These are phyloP conservation scores for Psilocybe cubensis DNA, from an alignment of 768 basidiomycete genomes.

Conservation along the genomic window DNA sequence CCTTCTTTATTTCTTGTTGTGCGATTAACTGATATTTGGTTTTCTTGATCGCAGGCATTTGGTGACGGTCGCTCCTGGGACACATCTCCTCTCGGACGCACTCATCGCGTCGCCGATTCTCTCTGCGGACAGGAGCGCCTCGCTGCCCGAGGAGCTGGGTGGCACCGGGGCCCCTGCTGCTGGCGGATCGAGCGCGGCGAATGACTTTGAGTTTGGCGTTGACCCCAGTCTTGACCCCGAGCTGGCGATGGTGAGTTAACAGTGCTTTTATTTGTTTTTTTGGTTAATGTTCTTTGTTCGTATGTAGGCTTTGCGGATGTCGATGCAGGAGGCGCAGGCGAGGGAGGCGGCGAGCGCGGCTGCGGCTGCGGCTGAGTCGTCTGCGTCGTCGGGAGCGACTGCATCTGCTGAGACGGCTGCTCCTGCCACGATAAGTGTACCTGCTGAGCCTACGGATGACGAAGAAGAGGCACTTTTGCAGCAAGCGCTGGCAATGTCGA, in stretches of 20 bases:
- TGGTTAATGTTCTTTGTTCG: not conserved
- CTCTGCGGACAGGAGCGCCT: conserved; percentile 69
- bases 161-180: conserved; percentile 46
- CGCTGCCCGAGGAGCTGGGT: conserved; percentile 68
- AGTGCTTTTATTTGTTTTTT: not conserved
- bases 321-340: conserved; percentile 92
- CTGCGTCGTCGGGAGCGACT: conserved; percentile 30
- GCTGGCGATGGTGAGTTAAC: conserved; percentile 81
- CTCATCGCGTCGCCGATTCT: conserved; percentile 84
- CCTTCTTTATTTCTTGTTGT: not conserved
- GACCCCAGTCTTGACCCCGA: conserved; percentile 97
- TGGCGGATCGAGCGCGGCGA: conserved; percentile 45
- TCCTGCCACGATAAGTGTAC: conserved; percentile 27
- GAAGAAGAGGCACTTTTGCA: conserved; percentile 82
- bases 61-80: conserved; percentile 75
- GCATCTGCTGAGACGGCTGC: conserved; percentile 29
- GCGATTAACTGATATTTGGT: not conserved
- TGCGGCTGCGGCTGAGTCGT: conserved; percentile 39
- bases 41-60: conserved; percentile 62
- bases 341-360: conserved; percentile 64
- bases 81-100: conserved; percentile 81
- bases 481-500: conserved; percentile 77
- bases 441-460: conserved; percentile 55
- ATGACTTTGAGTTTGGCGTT: conserved; percentile 84
- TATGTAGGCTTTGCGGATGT: conserved; percentile 90